Conservation (phyloP, 345 rosid species). For the Gossypium herbaceum region DNA sequence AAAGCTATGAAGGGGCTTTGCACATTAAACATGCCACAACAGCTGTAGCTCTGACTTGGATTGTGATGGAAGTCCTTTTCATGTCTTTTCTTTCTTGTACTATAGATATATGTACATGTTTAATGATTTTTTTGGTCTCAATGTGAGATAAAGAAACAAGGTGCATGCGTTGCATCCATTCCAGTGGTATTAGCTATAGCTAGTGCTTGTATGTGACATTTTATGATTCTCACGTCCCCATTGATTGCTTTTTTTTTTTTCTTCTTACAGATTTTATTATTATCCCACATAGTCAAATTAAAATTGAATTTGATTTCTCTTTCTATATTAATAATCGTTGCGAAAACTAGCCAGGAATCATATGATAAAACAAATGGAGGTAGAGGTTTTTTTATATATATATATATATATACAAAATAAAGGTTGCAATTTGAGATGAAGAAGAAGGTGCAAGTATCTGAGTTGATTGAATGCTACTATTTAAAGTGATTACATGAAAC, state of each 20-base stretch:
- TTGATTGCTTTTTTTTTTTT: neutral
- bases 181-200: neutral
- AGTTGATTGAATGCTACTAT: no score
- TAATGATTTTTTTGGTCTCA: neutral
- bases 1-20: slow-evolving; percentile 18
- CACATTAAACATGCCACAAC: slow-evolving; percentile 21
- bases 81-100: neutral
- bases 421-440: no score
- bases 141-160: neutral
- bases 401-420: no score
- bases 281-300: neutral
- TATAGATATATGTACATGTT: neutral
- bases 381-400: no score
- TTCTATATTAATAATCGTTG: neutral
- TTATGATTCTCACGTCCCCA: neutral
- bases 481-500: no score
- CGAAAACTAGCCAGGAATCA: no score
- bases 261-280: no score
- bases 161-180: slow-evolving; percentile 3
- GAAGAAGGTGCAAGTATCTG: no score
- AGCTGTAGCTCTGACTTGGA: neutral
- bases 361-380: no score
- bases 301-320: neutral
- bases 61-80: neutral
- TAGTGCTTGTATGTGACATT: slow-evolving; percentile 3